phyloP scores from a whole-genome alignment of 306 rosid genomes.

The Mimosa pudica region DNA sequence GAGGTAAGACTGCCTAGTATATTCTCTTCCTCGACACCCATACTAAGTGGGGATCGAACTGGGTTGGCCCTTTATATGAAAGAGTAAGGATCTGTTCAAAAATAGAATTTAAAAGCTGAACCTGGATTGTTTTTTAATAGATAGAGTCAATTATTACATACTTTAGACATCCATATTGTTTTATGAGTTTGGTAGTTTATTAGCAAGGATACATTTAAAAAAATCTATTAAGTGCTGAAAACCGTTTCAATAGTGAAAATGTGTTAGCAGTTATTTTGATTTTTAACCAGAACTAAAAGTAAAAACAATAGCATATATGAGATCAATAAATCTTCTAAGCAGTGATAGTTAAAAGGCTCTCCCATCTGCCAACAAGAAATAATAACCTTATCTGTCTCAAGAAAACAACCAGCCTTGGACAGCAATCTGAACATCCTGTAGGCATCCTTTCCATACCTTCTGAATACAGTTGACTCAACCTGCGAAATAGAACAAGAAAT shows the following conservation, averaged over 20 bases:
- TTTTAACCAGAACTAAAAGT: background rate
- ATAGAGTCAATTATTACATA: background rate
- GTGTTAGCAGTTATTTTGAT: background rate
- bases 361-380: conserved; percentile 25
- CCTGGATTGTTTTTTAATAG: background rate
- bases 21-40: too few species aligned
- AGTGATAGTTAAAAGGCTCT: background rate
- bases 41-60: too few species aligned
- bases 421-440: conserved; percentile 84
- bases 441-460: conserved; percentile 79
- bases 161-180: background rate
- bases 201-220: too few species aligned
- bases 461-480: conserved; percentile 86
- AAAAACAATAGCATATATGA: background rate
- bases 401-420: conserved; percentile 51
- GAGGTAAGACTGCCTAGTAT: too few species aligned
- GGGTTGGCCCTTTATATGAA: background rate
- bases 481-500: conserved; percentile 42
- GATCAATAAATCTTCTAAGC: background rate
- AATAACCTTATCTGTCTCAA: conserved; percentile 80
- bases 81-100: background rate
- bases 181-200: too few species aligned
- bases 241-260: background rate
- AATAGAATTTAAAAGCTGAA: background rate
- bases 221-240: conserved; percentile 2